phyloP scores from a whole-genome alignment of 345 rosid species.

The Corymbia maculata region DNA sequence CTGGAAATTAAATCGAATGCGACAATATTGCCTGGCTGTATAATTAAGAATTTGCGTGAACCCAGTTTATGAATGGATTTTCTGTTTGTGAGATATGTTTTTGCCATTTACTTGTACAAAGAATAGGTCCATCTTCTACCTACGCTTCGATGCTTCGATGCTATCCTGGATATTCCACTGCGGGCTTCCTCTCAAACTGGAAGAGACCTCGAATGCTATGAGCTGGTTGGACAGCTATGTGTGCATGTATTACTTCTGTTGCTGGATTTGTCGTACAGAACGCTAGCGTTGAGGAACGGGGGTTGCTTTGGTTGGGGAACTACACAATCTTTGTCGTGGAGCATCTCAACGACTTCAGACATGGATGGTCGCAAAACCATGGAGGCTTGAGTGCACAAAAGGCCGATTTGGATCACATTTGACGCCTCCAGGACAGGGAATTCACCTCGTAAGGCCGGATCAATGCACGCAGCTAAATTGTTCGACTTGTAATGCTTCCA shows the following conservation, averaged over 20 bases:
- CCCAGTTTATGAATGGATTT: no score
- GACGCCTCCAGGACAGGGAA: constrained; percentile 30
- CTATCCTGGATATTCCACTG: no score
- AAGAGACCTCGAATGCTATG: background rate
- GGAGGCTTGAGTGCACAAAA: constrained; percentile 67
- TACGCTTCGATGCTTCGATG: no score
- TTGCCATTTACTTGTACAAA: no score
- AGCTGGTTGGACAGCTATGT: background rate
- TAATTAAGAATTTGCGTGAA: no score
- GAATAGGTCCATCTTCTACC: no score
- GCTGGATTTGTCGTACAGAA: constrained; percentile 18
- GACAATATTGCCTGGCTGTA: no score
- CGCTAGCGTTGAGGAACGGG: constrained; percentile 66
- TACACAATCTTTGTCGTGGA: constrained; percentile 12
- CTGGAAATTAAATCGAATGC: no score
- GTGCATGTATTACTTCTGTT: background rate
- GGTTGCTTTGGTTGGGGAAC: constrained; percentile 62
- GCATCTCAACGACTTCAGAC: constrained; percentile 44
- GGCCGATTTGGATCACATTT: constrained; percentile 50
- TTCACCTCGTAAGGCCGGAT: constrained; percentile 21
- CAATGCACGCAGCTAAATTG: constrained; percentile 19
- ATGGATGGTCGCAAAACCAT: constrained; percentile 51
- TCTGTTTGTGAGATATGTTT: no score
- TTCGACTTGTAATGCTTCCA: constrained; percentile 56
- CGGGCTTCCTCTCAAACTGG: background rate